These are phyloP conservation scores for Berkeleyomyces rouxiae DNA, from an alignment of 2,329 filamentous ascomycete genomes.

Conservation along the genomic window DNA sequence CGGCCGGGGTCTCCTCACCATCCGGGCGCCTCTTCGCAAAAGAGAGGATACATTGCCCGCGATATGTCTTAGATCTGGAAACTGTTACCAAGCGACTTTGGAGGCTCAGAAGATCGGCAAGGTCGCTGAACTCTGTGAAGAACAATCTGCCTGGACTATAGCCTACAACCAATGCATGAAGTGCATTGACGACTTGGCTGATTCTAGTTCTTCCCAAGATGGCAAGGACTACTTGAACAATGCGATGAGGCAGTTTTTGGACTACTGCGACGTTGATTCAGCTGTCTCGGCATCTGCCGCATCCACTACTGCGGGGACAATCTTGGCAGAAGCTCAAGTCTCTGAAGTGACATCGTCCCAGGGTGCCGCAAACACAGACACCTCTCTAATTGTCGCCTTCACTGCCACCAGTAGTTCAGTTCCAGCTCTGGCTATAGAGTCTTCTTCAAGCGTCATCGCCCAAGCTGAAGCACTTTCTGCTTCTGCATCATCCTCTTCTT, in stretches of 20 bases:
- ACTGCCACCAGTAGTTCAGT: not conserved
- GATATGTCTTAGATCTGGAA: slow-evolving; percentile 28
- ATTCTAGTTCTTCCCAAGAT: not conserved
- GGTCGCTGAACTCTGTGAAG: slow-evolving; percentile 27
- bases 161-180: slow-evolving; percentile 30
- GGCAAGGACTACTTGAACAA: not conserved
- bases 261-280: not conserved
- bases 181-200: slow-evolving; percentile 15
- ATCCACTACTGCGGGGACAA: not conserved
- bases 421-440: not conserved
- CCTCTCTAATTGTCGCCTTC: not conserved
- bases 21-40: not conserved
- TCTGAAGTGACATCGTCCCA: not conserved
- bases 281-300: not conserved
- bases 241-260: not conserved
- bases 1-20: no score
- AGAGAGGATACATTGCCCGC: slow-evolving; percentile 24
- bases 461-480: not conserved
- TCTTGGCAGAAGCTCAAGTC: not conserved
- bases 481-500: not conserved
- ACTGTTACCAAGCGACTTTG: slow-evolving; percentile 33
- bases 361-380: not conserved
- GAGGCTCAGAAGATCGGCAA: slow-evolving; percentile 35
- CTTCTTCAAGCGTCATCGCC: not conserved
- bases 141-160: slow-evolving; percentile 25